Evolutionary conservation across 2,329 filamentous ascomycete genomes (phyloP).

Genomic region (Acrocalymma vagum): DNA sequence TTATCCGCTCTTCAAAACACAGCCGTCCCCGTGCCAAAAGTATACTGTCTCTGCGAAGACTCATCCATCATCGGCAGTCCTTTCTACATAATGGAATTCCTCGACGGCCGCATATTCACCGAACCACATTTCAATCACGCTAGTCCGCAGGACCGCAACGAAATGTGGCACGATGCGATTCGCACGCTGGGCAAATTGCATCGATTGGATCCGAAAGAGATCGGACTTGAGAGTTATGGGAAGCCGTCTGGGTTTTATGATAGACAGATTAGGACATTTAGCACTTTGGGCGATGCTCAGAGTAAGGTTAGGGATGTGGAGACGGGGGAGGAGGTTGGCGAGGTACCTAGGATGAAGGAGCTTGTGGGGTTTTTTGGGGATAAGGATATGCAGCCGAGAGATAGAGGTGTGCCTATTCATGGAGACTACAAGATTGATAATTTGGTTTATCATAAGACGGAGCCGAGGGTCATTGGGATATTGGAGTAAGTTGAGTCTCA

Average conservation of each 20-base stretch:
- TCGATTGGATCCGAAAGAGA: constrained; percentile 68
- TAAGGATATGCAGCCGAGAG: constrained; percentile 71
- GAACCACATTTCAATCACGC: constrained; percentile 82
- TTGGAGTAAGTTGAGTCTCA: constrained; percentile 68
- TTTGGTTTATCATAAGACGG: constrained; percentile 77
- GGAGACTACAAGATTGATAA: constrained; percentile 86
- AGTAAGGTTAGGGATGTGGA: constrained; percentile 77
- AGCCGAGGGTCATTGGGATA: constrained; percentile 86
- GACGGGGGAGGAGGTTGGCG: constrained; percentile 75
- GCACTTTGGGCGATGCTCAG: constrained; percentile 78
- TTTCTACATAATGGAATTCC: constrained; percentile 95
- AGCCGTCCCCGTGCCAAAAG: constrained; percentile 82
- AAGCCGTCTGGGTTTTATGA: constrained; percentile 78
- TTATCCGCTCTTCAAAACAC: constrained; percentile 79
- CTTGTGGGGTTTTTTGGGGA: constrained; percentile 78
- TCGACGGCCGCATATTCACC: constrained; percentile 89
- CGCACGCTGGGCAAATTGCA: constrained; percentile 84
- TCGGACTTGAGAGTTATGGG: constrained; percentile 77
- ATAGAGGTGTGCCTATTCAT: constrained; percentile 81
- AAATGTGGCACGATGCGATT: constrained; percentile 85
- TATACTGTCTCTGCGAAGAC: constrained; percentile 86
- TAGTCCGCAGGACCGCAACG: constrained; percentile 68
- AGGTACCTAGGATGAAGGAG: constrained; percentile 80
- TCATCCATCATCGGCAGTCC: constrained; percentile 78
- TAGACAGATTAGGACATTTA: constrained; percentile 83